A percentile compares a stretch with the other conserved stretches of the same genome.
phyloP scores from a whole-genome alignment of 2,329 filamentous ascomycete genomes.

The Parafenestella ontariensis region DNA sequence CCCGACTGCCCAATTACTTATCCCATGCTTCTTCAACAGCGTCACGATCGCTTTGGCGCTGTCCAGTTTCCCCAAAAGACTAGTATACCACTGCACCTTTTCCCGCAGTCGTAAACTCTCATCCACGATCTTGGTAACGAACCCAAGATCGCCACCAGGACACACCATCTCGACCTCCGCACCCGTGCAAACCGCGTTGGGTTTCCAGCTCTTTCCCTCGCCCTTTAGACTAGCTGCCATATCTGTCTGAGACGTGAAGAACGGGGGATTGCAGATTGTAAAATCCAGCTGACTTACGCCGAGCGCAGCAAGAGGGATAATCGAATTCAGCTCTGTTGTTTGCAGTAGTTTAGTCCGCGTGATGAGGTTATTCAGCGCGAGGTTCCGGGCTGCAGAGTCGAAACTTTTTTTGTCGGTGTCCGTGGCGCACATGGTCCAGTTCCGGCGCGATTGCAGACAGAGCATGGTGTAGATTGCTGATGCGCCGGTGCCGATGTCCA shows the following conservation, averaged over 20 bases:
- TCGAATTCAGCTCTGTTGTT: slow-evolving; percentile 57
- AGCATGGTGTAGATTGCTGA: slow-evolving; percentile 91
- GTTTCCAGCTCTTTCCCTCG: slow-evolving; percentile 68
- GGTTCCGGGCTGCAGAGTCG: slow-evolving; percentile 70
- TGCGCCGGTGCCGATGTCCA: slow-evolving; percentile 90
- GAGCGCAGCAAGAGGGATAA: slow-evolving; percentile 70
- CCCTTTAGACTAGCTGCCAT: slow-evolving; percentile 67
- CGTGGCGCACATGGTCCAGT: slow-evolving; percentile 64
- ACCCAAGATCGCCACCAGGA: slow-evolving; percentile 76
- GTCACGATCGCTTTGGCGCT: slow-evolving; percentile 70
- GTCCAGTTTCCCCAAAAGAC: slow-evolving; percentile 83
- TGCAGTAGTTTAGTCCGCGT: slow-evolving; percentile 69
- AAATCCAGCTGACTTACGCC: slow-evolving; percentile 72
- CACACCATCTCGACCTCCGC: slow-evolving; percentile 86
- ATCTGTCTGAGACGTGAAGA: slow-evolving; percentile 79
- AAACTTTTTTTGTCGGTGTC: slow-evolving; percentile 80
- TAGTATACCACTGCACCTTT: slow-evolving; percentile 84
- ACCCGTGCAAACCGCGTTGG: slow-evolving; percentile 78
- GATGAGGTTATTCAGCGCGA: slow-evolving; percentile 69
- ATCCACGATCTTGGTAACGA: slow-evolving; percentile 72
- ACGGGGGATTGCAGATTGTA: slow-evolving; percentile 93
- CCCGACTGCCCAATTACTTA: slow-evolving; percentile 83
- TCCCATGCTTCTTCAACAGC: slow-evolving; percentile 61
- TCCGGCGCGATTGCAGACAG: slow-evolving; percentile 69
- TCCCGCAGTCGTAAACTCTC: slow-evolving; percentile 69